Conservation (phyloP, 2,329 filamentous ascomycete genomes). For the Neoscytalidium dimidiatum region DNA sequence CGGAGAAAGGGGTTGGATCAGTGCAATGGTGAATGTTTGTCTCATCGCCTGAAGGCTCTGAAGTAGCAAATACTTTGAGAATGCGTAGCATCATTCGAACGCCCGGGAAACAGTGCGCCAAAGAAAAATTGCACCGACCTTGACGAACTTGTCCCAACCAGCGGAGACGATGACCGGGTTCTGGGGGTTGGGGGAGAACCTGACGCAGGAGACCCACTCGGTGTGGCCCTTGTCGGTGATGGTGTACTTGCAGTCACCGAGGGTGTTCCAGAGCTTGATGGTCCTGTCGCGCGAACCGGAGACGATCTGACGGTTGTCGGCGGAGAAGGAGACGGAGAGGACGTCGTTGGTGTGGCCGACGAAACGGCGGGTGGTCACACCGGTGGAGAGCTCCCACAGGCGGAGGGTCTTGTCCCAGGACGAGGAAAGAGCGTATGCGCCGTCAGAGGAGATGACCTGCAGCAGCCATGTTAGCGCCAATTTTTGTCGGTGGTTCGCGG, state of each 20-base stretch:
- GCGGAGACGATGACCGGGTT: slow-evolving; percentile 99
- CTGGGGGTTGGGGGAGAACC: slow-evolving; percentile 99
- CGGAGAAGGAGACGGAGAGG: slow-evolving; percentile 99
- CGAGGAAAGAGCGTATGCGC: slow-evolving; percentile 96
- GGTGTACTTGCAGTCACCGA: slow-evolving; percentile 99
- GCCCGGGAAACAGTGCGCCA: slow-evolving; percentile 8
- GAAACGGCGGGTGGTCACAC: slow-evolving; percentile 96
- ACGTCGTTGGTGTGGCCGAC: slow-evolving; percentile 99
- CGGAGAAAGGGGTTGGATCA: slow-evolving; percentile 57
- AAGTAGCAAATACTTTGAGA: slow-evolving; percentile 99
- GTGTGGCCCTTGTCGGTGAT: slow-evolving; percentile 99
- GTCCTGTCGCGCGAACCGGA: slow-evolving; percentile 97
- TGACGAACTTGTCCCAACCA: slow-evolving; percentile 99
- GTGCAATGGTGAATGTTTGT: slow-evolving; percentile 88
- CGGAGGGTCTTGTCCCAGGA: slow-evolving; percentile 99
- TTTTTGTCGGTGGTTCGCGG: slow-evolving; percentile 29
- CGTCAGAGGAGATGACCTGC: slow-evolving; percentile 98
- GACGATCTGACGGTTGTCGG: slow-evolving; percentile 99
- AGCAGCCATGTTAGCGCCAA: slow-evolving; percentile 34
- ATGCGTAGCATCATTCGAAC: slow-evolving; percentile 87
- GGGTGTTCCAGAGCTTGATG: slow-evolving; percentile 99
- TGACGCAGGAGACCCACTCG: slow-evolving; percentile 99
- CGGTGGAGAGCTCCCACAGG: slow-evolving; percentile 97
- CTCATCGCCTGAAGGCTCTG: slow-evolving; percentile 98
- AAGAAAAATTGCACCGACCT: slow-evolving; percentile 67